These are phyloP conservation scores for Fusarium siculi DNA, from an alignment of 2,329 filamentous ascomycete species.

Conservation along the genomic window DNA sequence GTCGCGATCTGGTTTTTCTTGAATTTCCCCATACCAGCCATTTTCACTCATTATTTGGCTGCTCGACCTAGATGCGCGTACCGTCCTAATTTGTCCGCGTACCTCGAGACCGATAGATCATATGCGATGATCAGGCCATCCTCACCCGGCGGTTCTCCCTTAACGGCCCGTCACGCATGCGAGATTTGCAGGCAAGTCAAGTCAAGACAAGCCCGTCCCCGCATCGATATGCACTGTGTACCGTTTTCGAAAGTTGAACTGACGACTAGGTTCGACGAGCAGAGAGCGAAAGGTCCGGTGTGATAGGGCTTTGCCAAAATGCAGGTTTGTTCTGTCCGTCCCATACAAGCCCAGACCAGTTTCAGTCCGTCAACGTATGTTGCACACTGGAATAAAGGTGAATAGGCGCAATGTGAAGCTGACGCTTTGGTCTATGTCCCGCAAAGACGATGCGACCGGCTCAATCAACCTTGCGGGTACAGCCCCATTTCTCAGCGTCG, in stretches of 20 bases:
- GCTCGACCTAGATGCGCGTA: background rate
- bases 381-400: background rate
- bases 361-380: background rate
- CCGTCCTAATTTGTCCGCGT: background rate
- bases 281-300: constrained; percentile 1
- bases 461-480: background rate
- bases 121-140: background rate
- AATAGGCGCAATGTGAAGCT: background rate
- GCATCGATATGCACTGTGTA: background rate
- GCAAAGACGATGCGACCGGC: background rate
- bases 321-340: background rate
- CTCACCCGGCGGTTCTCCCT: background rate
- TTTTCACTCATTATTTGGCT: no score
- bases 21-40: background rate
- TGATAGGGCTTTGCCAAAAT: background rate
- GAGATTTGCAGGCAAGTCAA: background rate
- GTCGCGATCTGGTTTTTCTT: background rate
- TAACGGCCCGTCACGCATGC: background rate
- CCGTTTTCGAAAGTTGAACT: background rate
- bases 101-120: background rate
- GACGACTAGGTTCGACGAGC: background rate
- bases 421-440: background rate
- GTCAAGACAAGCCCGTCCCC: background rate
- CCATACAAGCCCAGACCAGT: background rate
- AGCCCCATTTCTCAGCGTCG: background rate